Evolutionary conservation across 345 rosid species (phyloP), one percentile per base, ranked within the genome.

Genomic region (Microcos paniculata): DNA sequence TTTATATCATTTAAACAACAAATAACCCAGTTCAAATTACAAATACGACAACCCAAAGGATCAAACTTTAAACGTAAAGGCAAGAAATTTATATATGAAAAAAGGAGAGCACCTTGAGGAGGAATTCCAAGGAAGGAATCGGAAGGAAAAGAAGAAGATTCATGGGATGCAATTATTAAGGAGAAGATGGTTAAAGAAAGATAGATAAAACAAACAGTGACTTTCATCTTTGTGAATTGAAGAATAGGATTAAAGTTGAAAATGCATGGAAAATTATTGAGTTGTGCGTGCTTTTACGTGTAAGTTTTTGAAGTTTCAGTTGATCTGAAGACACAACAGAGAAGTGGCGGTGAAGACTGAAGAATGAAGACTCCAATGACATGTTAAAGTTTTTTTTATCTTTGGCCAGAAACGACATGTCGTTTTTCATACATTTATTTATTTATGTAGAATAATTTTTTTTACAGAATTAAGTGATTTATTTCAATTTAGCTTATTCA

Each of bases 101-200:
- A 70, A 28, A 49, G n/a, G 4, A 18, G 31, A 4, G 40, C 21
- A 88, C 94, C 92, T 83, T 85, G 84, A 70, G 92, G 90, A 73
- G 89, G 64, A 40, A 90, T 83, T 76, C 92, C 94, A 23, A 85
- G 68, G 70, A 82, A 83, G 63, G 74, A 71, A n/a, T n/a, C 33
- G 19, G 73, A 70, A 51, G 62, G 49, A 52, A 70, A 43, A 52
- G 74, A 70, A 33, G 64, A 57, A n/a, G 73, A 68, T 28, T 28
- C 57, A 8, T 28, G 85, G 52, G 98, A 88, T 83, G 79, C 2
- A 49, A 81, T 76, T 75, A 77, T 57, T 16, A 78, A 52, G 62
- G 72, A 59, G 4, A 77, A 28, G 23, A 79, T 28, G 46, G 21
- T 5, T 3, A 70, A 70, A 28, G 59, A 52, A 70, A 70, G 28